Evolutionary conservation across 1,139 yeast species (phyloP).

Genomic region (Zygotorulaspora mrakii): DNA sequence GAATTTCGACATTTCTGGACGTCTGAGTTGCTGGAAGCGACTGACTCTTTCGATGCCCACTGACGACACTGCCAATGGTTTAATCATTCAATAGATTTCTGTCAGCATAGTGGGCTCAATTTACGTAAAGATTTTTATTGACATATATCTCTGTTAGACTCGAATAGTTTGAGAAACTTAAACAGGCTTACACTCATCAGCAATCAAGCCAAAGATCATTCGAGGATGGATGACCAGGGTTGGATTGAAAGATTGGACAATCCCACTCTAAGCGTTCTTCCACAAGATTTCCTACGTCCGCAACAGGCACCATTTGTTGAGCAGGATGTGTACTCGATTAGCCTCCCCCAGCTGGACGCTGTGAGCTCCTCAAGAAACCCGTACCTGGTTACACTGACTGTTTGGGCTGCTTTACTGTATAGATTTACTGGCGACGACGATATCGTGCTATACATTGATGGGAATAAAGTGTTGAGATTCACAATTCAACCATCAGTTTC

Average conservation of each 20-base stretch:
- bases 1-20: constrained; percentile 5
- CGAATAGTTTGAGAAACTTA: too few species aligned
- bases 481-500: constrained; percentile 50
- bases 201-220: constrained; percentile 1
- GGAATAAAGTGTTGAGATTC: constrained; percentile 54
- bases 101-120: too few species aligned
- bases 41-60: constrained; percentile 1
- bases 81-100: too few species aligned
- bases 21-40: background rate
- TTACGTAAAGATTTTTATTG: too few species aligned
- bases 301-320: constrained; percentile 66
- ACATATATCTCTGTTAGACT: too few species aligned
- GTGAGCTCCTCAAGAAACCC: constrained; percentile 32
- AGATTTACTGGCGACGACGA: constrained; percentile 94
- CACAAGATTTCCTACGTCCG: constrained; percentile 83
- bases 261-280: constrained; percentile 82
- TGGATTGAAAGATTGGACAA: constrained; percentile 72
- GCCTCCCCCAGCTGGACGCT: constrained; percentile 37
- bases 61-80: background rate
- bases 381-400: constrained; percentile 60
- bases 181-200: too few species aligned
- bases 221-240: constrained; percentile 20
- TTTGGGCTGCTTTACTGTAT: constrained; percentile 65
- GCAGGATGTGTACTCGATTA: constrained; percentile 46
- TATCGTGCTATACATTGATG: constrained; percentile 72